Evolutionary conservation across 1,284 basidiomycete species (phyloP).

Genomic region (Rugosomyces carneus): DNA sequence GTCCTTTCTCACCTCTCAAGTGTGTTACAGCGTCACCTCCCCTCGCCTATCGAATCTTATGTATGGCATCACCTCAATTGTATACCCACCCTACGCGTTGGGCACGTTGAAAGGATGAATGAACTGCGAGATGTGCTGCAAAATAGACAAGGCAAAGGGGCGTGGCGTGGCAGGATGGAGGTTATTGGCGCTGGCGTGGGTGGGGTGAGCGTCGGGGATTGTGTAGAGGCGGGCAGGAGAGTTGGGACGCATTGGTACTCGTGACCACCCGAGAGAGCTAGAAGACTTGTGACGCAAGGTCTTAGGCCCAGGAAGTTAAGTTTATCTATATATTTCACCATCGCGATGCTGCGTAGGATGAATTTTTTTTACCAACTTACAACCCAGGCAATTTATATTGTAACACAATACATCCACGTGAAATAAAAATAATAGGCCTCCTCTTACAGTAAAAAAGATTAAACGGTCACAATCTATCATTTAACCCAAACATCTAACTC

Average conservation of each 20-base stretch:
- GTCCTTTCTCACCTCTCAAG: constrained; percentile 44
- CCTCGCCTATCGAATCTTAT: constrained; percentile 52
- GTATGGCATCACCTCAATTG: constrained; percentile 61
- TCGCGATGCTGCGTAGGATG: no score
- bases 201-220: constrained; percentile 90
- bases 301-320: no score
- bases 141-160: constrained; percentile 44
- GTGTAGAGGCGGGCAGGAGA: constrained; percentile 66
- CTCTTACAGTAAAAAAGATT: no score
- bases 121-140: constrained; percentile 49
- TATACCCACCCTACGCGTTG: constrained; percentile 79
- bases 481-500: no score
- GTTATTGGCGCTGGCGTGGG: constrained; percentile 84
- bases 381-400: no score
- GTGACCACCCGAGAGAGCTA: background rate
- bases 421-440: no score
- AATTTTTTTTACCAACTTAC: no score
- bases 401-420: no score
- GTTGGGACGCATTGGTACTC: constrained; percentile 38
- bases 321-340: no score
- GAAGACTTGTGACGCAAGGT: no score
- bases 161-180: constrained; percentile 36
- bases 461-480: no score
- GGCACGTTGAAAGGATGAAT: constrained; percentile 67
- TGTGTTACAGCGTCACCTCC: constrained; percentile 48